Base-by-base conservation (phyloP, 106 monocot genomes). In the Alisma plantagoaquatica region DNA sequence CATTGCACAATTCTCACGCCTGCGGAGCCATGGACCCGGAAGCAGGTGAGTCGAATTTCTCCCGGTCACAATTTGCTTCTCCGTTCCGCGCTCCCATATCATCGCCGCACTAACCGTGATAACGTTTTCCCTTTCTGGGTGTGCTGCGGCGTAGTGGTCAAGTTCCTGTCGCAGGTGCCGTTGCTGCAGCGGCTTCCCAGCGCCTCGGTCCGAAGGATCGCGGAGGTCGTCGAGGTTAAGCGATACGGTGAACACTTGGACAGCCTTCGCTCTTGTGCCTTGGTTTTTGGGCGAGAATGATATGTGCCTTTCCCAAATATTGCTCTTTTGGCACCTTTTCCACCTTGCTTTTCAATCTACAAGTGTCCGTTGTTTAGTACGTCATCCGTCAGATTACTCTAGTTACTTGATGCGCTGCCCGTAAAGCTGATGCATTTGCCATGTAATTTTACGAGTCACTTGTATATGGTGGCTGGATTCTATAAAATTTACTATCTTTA, bases 131-230 rank as follows among this genome's bases (percentile, higher is more conserved):
- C n/a, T 45, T 30, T 60, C 28, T 16, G 45, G 20, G 3, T 47
- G 4, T 3, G 27, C 12, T 57, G 43, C 38, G 28, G 29, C 31
- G 10, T 73, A 92, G 92, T 92, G 64, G 61, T 79, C 25, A 86
- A 86, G 63, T 92, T 92, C 54, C 74, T 92, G 3, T 70, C 77
- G 3, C 92, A 86, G 66, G 86, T 92, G 29, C 78, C 92, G 18
- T 33, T 92, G 55, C 50, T 92, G 62, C 86, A 82, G 68, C 63
- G 73, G 41, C 92, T 92, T n/a, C 92, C 92, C 15, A 57, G 82
- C 56, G 69, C 79, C 12, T 92, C 92, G 12, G 57, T 78, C 32
- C 60, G 59, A 50, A 78, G 54, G 62, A 73, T 92, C 64, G 78
- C 86, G 4, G 70, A 82, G n/a, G 56, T 76, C 49, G 73, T 86